Evolutionary conservation across 139 green algal species (phyloP).

Genomic region (Yamagishiella unicocca): DNA sequence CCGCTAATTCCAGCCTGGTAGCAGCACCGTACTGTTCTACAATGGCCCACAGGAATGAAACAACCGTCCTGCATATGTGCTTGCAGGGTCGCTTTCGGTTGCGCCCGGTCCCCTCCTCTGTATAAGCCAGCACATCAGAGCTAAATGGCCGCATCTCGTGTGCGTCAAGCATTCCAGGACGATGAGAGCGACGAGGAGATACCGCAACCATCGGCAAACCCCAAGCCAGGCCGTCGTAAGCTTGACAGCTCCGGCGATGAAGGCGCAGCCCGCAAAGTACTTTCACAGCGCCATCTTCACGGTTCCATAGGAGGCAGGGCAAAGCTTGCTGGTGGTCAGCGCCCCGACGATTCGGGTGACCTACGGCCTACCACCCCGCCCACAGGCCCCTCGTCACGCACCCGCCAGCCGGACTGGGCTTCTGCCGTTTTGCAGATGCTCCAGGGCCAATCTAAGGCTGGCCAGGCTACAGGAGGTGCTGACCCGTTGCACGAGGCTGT

Average conservation of each 20-base stretch:
- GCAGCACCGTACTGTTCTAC: too few relatives aligned
- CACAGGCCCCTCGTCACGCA: background rate
- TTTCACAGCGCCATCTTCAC: too few relatives aligned
- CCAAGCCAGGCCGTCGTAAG: background rate
- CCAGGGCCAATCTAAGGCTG: background rate
- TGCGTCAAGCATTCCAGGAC: background rate
- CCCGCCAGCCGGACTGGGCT: background rate
- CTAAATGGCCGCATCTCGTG: constrained; percentile 9
- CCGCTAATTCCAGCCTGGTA: too few relatives aligned
- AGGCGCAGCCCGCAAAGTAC: background rate
- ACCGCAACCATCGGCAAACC: background rate
- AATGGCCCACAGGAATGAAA: too few relatives aligned
- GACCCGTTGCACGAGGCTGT: background rate
- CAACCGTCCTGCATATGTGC: too few relatives aligned
- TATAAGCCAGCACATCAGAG: background rate
- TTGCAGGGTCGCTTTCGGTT: background rate
- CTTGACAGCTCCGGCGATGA: constrained; percentile 26
- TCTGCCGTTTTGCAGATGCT: background rate
- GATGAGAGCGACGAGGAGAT: constrained; percentile 2
- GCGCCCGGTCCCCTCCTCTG: background rate
- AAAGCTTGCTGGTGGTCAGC: background rate
- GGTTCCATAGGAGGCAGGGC: background rate
- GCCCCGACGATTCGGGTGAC: constrained; percentile 28
- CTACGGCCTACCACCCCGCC: constrained; percentile 26
- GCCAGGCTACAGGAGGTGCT: background rate